These are phyloP conservation scores for Torulaspora indica DNA, from an alignment of 805 yeast genomes.

Conservation along the genomic window DNA sequence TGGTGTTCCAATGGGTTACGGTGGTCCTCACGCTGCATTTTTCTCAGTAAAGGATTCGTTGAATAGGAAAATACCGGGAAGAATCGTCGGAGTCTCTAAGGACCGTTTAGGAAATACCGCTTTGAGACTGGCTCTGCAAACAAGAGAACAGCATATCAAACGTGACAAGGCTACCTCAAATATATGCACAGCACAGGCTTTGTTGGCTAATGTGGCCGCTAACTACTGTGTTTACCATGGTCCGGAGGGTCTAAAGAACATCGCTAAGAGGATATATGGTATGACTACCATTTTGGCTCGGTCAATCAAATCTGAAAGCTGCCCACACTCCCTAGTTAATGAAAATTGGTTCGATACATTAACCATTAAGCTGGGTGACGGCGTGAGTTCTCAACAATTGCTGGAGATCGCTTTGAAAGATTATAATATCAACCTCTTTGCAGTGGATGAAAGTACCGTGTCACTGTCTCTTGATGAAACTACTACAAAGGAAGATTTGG, in stretches of 20 bases:
- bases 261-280: constrained; percentile 73
- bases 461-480: constrained; percentile 92
- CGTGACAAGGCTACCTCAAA: constrained; percentile 97
- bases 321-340: constrained; percentile 49
- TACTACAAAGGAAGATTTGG: constrained; percentile 57
- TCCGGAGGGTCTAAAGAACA: constrained; percentile 72
- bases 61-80: constrained; percentile 93
- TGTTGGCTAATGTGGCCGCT: constrained; percentile 91
- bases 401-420: constrained; percentile 52
- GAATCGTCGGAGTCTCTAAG: constrained; percentile 88
- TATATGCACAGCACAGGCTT: constrained; percentile 96
- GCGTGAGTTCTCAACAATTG: constrained; percentile 52
- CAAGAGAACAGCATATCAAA: constrained; percentile 96
- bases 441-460: constrained; percentile 55
- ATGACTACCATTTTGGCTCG: constrained; percentile 67
- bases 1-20: constrained; percentile 97
- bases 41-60: constrained; percentile 78
- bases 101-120: constrained; percentile 91
- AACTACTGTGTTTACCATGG: constrained; percentile 97
- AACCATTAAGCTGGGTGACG: constrained; percentile 48
- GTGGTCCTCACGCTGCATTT: constrained; percentile 99
- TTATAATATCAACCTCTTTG: constrained; percentile 71
- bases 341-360: constrained; percentile 81
- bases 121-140: constrained; percentile 86
- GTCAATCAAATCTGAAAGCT: constrained; percentile 40